Percentiles rank a stretch among this genome's conserved stretches.
Conservation (phyloP, 1,139 yeast species). For the Pichia sp. region DNA sequence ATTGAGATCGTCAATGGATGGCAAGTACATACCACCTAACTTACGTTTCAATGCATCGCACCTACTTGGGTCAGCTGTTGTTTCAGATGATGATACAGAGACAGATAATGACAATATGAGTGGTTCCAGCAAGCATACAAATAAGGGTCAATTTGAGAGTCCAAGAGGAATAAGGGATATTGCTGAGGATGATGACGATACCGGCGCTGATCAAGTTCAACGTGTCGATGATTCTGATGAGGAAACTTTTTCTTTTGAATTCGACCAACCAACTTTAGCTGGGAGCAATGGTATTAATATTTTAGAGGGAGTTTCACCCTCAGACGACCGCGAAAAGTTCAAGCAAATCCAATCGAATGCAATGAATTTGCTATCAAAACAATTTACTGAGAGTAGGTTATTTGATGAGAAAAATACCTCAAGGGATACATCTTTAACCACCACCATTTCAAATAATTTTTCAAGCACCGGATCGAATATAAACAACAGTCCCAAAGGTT, state of each 20-base stretch:
- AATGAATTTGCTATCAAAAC: slow-evolving; percentile 24
- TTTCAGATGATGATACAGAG: slow-evolving; percentile 37
- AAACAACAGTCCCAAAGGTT: slow-evolving; percentile 16
- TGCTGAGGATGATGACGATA: slow-evolving; percentile 16
- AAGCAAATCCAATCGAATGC: slow-evolving; percentile 14
- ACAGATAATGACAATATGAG: slow-evolving; percentile 25
- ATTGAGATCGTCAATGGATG: slow-evolving; percentile 18
- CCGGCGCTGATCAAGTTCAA: slow-evolving; percentile 20
- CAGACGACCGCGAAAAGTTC: slow-evolving; percentile 38
- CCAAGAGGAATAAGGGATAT: background rate
- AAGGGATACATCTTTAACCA: slow-evolving; percentile 25
- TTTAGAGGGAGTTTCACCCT: background rate
- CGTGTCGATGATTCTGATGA: slow-evolving; percentile 14
- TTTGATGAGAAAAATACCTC: slow-evolving; percentile 21
- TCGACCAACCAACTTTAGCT: slow-evolving; percentile 12
- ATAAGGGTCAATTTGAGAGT: background rate
- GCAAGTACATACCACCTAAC: slow-evolving; percentile 67
- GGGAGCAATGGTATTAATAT: background rate
- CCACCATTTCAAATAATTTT: slow-evolving; percentile 23
- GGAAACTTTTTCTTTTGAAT: slow-evolving; percentile 18
- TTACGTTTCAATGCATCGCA: slow-evolving; percentile 18
- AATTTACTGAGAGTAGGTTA: slow-evolving; percentile 21
- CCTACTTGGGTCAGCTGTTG: slow-evolving; percentile 15
- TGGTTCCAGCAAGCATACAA: slow-evolving; percentile 12
- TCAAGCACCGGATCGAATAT: slow-evolving; percentile 28